Evolutionary conservation across 345 rosid species (phyloP).

Genomic region (Euclidium syriacum): DNA sequence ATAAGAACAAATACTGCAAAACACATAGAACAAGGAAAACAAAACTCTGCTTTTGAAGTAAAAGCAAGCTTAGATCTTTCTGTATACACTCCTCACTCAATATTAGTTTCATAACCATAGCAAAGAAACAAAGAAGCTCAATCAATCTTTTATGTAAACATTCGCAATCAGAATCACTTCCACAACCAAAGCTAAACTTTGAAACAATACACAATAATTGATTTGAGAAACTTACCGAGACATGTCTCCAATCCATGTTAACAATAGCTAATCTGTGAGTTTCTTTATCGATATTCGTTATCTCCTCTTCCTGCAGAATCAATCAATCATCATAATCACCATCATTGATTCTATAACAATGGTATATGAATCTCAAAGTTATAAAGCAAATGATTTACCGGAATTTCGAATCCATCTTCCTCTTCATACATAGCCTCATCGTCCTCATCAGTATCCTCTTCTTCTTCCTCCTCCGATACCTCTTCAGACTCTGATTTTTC

Average conservation of each 20-base stretch:
- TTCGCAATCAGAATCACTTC: no score
- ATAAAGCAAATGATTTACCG: conserved; percentile 37
- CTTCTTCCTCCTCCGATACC: conserved; percentile 26
- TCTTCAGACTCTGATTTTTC: conserved; percentile 37
- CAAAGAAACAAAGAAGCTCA: no score
- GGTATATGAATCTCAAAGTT: neutral
- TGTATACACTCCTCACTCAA: neutral
- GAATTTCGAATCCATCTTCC: conserved; percentile 43
- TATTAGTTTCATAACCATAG: neutral
- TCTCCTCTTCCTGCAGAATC: conserved; percentile 64
- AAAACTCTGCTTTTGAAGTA: neutral
- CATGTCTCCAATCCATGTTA: conserved; percentile 92
- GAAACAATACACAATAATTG: neutral
- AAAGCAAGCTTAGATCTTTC: neutral
- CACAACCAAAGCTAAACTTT: no score
- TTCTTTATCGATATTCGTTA: conserved; percentile 56
- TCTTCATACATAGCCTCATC: conserved; percentile 42
- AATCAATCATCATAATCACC: neutral
- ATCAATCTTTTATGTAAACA: no score
- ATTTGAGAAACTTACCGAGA: conserved; percentile 52
- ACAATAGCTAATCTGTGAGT: conserved; percentile 77
- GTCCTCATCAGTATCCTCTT: conserved; percentile 59
- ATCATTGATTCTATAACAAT: neutral
- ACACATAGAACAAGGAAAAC: neutral
- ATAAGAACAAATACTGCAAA: neutral